A percentile compares a stretch with the other conserved stretches of the same genome.
phyloP scores from a whole-genome alignment of 305 asterid genomes.

The Solanum aculeatissimum region DNA sequence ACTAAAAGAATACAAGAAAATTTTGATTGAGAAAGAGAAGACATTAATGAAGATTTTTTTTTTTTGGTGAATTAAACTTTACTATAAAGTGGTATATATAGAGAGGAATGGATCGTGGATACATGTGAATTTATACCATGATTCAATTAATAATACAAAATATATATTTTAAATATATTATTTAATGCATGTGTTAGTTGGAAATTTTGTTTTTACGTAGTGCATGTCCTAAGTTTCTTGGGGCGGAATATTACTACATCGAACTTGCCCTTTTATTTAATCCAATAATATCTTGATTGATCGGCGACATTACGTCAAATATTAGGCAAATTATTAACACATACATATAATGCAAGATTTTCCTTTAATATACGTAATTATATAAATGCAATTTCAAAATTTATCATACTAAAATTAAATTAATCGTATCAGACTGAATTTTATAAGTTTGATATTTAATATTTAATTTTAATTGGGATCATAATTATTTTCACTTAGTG shows the following conservation, averaged over 20 bases:
- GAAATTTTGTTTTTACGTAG: no score
- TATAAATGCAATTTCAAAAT: not conserved
- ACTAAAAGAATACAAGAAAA: not conserved
- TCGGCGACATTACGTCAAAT: no score
- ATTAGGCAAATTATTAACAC: no score
- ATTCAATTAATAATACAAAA: not conserved
- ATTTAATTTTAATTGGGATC: not conserved
- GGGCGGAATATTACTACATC: no score
- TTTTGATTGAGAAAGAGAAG: not conserved
- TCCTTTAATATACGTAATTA: no score
- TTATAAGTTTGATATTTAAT: not conserved
- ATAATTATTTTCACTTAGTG: not conserved
- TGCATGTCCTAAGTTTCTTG: no score
- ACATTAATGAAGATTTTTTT: not conserved
- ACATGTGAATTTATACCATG: not conserved
- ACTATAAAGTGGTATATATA: not conserved
- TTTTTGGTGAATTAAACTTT: not conserved
- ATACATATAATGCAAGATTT: no score
- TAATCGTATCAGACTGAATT: not conserved
- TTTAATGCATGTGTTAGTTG: no score
- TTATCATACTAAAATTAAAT: not conserved
- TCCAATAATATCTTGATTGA: no score
- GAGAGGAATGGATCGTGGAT: not conserved
- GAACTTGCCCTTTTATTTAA: no score
- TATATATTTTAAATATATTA: not conserved